Conservation (phyloP, 441 rosid genomes). For the Daphne laureola region DNA sequence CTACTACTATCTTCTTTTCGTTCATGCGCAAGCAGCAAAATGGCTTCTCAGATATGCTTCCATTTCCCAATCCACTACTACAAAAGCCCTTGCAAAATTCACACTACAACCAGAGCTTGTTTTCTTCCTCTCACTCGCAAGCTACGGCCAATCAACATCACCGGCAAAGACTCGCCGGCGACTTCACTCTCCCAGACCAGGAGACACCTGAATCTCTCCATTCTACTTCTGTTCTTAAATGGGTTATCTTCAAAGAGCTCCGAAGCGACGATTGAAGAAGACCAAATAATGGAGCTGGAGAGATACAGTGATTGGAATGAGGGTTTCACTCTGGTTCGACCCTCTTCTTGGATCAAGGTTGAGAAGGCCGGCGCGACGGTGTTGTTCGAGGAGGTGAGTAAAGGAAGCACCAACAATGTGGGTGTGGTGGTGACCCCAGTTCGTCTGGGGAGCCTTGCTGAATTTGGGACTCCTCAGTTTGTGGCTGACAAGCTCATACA, state of each 20-base stretch:
- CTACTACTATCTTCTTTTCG: no score
- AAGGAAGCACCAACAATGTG: constrained; percentile 58
- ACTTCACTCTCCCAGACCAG: constrained; percentile 23
- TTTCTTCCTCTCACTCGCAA: constrained; percentile 5
- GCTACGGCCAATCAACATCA: constrained; percentile 1
- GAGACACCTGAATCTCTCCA: constrained; percentile 49
- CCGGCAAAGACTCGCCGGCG: constrained; percentile 1
- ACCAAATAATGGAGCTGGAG: constrained; percentile 35
- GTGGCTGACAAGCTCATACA: constrained; percentile 80
- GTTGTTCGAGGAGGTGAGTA: constrained; percentile 62
- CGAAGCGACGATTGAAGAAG: constrained; percentile 15
- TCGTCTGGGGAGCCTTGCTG: constrained; percentile 61
- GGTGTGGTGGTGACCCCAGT: constrained; percentile 89
- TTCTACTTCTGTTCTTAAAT: constrained; percentile 35
- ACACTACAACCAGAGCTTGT: constrained; percentile 7
- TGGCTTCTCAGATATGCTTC: constrained; percentile 22
- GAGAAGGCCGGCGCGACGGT: constrained; percentile 85
- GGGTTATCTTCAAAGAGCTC: constrained; percentile 27
- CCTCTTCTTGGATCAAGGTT: constrained; percentile 71
- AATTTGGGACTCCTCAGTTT: constrained; percentile 75
- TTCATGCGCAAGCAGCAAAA: not conserved
- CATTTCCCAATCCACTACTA: constrained; percentile 12
- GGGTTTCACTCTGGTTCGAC: constrained; percentile 71
- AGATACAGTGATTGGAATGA: constrained; percentile 56
- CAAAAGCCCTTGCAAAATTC: not conserved